Conservation (phyloP, 2,329 filamentous ascomycete species). For the Cordyceps javanica region DNA sequence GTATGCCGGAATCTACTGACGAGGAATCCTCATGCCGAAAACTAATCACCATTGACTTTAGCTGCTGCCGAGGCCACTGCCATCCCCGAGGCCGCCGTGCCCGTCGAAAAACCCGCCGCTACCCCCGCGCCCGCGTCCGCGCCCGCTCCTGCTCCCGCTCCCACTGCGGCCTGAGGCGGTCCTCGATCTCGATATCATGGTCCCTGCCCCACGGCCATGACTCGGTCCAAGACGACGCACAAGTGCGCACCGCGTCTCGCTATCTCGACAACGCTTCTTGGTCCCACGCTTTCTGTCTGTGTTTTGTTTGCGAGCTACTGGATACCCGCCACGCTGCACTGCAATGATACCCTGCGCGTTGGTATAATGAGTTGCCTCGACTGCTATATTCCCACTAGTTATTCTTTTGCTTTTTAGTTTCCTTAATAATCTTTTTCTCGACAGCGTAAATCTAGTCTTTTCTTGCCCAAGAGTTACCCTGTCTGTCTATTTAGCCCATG, state of each 20-base stretch:
- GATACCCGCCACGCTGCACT: slow-evolving; percentile 13
- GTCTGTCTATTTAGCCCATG: slow-evolving; percentile 35
- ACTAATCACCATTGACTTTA: background rate
- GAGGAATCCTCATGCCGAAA: background rate
- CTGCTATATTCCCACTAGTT: slow-evolving; percentile 8
- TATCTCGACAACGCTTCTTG: slow-evolving; percentile 3
- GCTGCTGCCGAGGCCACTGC: slow-evolving; percentile 8
- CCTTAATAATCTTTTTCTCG: background rate
- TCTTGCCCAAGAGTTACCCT: background rate
- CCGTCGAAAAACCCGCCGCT: slow-evolving; percentile 10
- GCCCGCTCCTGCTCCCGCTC: too few relatives aligned
- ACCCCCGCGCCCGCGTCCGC: too few relatives aligned
- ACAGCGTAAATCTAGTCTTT: background rate
- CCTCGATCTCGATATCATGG: background rate
- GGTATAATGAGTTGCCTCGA: slow-evolving; percentile 7
- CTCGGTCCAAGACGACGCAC: background rate
- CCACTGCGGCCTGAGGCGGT: slow-evolving; percentile 15
- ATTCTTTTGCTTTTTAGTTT: background rate
- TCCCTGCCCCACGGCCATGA: background rate
- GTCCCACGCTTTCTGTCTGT: background rate
- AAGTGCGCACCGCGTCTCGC: slow-evolving; percentile 3
- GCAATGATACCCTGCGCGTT: slow-evolving; percentile 1
- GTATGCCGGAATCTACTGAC: background rate
- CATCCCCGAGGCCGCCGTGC: slow-evolving; percentile 5
- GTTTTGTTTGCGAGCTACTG: slow-evolving; percentile 10